These are phyloP conservation scores for Xylaria palmicola DNA, from an alignment of 495 filamentous ascomycete species.

Conservation along the genomic window DNA sequence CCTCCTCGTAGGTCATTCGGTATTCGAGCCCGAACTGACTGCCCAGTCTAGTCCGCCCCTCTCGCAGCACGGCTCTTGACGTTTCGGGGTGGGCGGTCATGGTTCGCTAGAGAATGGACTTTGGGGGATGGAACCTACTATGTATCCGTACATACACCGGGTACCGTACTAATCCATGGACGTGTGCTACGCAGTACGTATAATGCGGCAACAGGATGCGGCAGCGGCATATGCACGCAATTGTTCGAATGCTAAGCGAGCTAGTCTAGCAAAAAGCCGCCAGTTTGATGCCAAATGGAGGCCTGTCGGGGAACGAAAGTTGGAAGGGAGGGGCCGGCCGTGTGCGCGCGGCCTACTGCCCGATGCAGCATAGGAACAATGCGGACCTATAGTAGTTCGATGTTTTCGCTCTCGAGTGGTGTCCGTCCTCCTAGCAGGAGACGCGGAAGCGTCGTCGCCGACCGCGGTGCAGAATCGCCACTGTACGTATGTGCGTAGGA, in stretches of 20 bases:
- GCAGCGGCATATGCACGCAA: not conserved
- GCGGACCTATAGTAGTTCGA: too few relatives aligned
- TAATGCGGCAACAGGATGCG: not conserved
- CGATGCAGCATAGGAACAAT: not conserved
- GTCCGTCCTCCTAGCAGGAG: too few relatives aligned
- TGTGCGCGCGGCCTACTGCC: slow-evolving; percentile 4
- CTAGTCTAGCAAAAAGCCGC: too few relatives aligned
- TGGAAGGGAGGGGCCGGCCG: not conserved
- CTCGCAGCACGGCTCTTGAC: not conserved
- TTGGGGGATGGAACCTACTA: too few relatives aligned
- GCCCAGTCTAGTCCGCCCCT: not conserved
- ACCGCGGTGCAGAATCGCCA: too few relatives aligned
- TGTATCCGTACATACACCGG: too few relatives aligned
- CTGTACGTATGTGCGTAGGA: too few relatives aligned
- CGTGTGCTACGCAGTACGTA: not conserved
- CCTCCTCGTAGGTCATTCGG: slow-evolving; percentile 4
- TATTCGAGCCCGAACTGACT: not conserved
- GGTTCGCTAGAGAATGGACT: not conserved
- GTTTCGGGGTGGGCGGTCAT: not conserved
- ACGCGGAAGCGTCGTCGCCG: too few relatives aligned
- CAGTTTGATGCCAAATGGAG: too few relatives aligned
- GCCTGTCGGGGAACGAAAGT: too few relatives aligned
- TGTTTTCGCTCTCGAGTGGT: too few relatives aligned
- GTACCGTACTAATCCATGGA: not conserved
- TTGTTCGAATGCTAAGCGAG: not conserved